Conservation (phyloP, 75 land plant genomes). For the Sequoiadendron giganteum region DNA sequence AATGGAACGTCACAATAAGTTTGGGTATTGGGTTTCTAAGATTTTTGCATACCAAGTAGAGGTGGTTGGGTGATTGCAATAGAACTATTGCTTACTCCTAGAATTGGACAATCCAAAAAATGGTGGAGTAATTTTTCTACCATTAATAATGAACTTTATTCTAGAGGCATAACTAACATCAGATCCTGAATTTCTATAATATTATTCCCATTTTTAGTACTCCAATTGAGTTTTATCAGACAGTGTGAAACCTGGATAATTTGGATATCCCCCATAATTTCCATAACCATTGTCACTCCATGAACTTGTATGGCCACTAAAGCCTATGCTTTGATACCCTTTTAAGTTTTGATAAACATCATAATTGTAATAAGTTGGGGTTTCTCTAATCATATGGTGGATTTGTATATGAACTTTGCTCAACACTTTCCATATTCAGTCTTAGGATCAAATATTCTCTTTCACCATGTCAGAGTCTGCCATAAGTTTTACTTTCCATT, state of each 20-base stretch:
- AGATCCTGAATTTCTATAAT: constrained; percentile 47
- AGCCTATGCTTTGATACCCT: constrained; percentile 49
- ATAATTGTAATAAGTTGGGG: constrained; percentile 68
- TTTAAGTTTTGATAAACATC: constrained; percentile 77
- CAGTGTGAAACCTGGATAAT: constrained; percentile 36
- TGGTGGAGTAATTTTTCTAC: constrained; percentile 21
- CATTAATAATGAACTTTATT: constrained; percentile 38
- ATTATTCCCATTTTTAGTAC: constrained; percentile 63
- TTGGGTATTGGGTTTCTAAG: constrained; percentile 48
- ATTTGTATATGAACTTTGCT: constrained; percentile 50
- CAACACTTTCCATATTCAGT: no score
- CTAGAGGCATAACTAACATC: constrained; percentile 56
- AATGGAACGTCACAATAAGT: not conserved
- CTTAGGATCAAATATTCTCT: no score
- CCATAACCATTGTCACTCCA: constrained; percentile 65
- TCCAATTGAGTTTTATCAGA: constrained; percentile 53
- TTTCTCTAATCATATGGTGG: constrained; percentile 64
- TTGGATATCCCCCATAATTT: constrained; percentile 36
- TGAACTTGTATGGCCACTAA: constrained; percentile 35
- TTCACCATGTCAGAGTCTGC: no score
- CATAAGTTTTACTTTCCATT: no score
- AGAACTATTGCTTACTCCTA: constrained; percentile 38
- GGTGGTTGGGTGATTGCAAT: constrained; percentile 43
- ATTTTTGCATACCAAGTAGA: constrained; percentile 52
- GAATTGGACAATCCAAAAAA: constrained; percentile 34